A percentile compares a stretch with the other conserved stretches of the same genome.
These are phyloP conservation scores for Paratinospora sagittata DNA, from an alignment of 164 flowering plant species.

Conservation along the genomic window DNA sequence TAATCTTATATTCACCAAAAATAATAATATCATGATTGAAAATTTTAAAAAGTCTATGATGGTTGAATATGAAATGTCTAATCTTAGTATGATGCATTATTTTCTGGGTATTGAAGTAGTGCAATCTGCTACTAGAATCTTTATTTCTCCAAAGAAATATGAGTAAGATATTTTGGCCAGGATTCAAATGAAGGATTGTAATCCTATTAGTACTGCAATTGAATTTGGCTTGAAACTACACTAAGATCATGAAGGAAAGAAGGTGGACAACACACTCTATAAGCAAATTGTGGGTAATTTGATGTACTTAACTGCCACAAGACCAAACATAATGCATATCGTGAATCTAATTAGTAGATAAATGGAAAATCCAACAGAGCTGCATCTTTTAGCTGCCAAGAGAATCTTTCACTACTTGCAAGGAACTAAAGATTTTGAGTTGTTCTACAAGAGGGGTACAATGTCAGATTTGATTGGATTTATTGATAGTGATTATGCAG, in stretches of 20 bases:
- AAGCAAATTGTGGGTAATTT: slow-evolving; percentile 1
- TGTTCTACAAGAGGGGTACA: background rate
- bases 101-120: background rate
- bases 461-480: too few relatives aligned
- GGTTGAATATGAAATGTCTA: background rate
- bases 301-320: background rate
- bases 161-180: background rate
- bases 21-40: background rate
- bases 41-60: background rate
- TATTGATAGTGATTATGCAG: too few relatives aligned
- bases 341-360: background rate
- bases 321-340: too few relatives aligned
- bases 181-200: slow-evolving; percentile 3
- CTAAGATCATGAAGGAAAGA: background rate
- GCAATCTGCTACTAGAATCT: background rate
- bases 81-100: background rate
- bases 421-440: background rate
- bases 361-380: background rate
- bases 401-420: background rate
- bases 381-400: background rate
- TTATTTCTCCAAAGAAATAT: background rate
- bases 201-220: background rate
- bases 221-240: background rate
- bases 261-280: slow-evolving; percentile 3
- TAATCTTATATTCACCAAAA: background rate